Evolutionary conservation across 1,139 yeast species (phyloP), one percentile per base, ranked within the genome.

Genomic region (Kodamaea plutei): DNA sequence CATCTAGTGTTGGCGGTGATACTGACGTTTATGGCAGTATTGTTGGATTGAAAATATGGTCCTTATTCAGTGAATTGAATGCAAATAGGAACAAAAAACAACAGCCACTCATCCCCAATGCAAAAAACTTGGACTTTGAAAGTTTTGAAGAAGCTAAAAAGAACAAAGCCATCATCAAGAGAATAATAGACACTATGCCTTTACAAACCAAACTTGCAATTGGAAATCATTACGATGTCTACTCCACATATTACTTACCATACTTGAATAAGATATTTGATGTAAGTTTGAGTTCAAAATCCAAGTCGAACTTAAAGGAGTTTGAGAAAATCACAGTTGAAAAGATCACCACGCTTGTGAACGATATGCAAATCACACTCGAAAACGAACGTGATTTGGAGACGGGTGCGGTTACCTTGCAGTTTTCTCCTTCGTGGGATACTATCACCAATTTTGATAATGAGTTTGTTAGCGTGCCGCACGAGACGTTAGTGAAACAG

Each of bases 1-100:
- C 69, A 34, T 31, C 38, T 28, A 37, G 33, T 26, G 37, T 39
- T 23, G 33, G 39, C 24, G 41, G 40, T 13, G 84, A 79, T 30
- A 46, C 79, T 14, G 57, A 67, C 13, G 66, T 69, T 23, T 85
- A 84, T 48, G 62, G 75, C 7, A 61, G 79, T 1, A 61, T 73
- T 19, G 73, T 82, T 0, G 74, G 80, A 3, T 52, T 84, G 46
- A 83, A 81, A 33, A 74, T 81, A 33, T 82, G 78, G 68, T 61
- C 73, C 7, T 54, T 75, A 30, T 87, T 85, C 54, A 73, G 82
- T 46, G 89, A 81, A 39, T 66, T 76, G 12, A 70, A 69, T 34
- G 61, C 61, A 16, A 60, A 57, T 26, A 54, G 53, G 31, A 48
- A 54, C 17, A 43, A 40, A 9, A 46, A 48, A 8, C 47, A 45